These are phyloP conservation scores for Cladophialophora carrionii DNA, from an alignment of 2,329 filamentous ascomycete species.

Conservation along the genomic window DNA sequence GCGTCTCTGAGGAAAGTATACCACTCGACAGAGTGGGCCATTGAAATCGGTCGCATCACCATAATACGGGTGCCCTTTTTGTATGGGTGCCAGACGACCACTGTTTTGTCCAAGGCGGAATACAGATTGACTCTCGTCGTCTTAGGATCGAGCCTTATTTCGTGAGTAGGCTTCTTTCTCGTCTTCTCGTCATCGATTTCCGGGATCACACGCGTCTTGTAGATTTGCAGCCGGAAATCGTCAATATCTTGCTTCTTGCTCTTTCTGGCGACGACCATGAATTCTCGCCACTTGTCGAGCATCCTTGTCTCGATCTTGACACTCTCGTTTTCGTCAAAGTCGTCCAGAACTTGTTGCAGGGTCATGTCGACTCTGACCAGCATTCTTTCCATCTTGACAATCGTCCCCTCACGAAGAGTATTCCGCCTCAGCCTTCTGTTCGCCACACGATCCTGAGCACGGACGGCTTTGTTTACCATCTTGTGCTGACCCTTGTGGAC, in stretches of 20 bases:
- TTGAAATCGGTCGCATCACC: conserved; percentile 64
- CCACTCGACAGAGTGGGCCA: conserved; percentile 67
- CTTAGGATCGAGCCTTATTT: conserved; percentile 60
- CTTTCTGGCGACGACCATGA: conserved; percentile 64
- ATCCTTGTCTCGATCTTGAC: conserved; percentile 61
- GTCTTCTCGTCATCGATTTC: conserved; percentile 59
- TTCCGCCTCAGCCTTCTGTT: conserved; percentile 43
- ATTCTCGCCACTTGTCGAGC: conserved; percentile 69
- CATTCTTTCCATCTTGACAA: conserved; percentile 71
- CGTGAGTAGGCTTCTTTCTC: conserved; percentile 59
- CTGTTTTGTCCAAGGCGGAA: conserved; percentile 68
- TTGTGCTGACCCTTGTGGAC: conserved; percentile 47
- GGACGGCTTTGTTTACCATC: conserved; percentile 46
- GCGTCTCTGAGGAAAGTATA: conserved; percentile 66
- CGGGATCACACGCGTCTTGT: conserved; percentile 66
- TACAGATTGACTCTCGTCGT: conserved; percentile 64
- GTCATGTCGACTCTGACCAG: conserved; percentile 64
- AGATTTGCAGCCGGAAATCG: conserved; percentile 62
- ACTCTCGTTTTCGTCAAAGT: conserved; percentile 67
- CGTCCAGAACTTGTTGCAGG: conserved; percentile 57
- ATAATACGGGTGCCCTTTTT: conserved; percentile 61
- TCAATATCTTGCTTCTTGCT: conserved; percentile 56
- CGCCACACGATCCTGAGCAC: conserved; percentile 45
- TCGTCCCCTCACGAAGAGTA: conserved; percentile 59
- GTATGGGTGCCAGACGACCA: conserved; percentile 64